Conservation (phyloP, 2,329 filamentous ascomycete genomes). For the Ampelomyces quisqualis region DNA sequence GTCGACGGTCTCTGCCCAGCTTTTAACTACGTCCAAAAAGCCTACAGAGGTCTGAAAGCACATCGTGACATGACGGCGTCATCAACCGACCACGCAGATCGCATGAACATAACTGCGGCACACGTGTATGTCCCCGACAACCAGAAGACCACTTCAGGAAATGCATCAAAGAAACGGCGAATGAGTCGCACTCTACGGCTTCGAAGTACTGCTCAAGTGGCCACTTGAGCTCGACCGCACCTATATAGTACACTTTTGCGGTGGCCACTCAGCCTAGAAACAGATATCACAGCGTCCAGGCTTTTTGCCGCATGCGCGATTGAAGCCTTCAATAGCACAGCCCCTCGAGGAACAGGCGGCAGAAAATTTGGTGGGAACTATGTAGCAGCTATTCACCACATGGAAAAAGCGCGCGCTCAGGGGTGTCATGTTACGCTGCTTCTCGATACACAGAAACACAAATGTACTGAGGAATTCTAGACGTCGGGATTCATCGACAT, state of each 20-base stretch:
- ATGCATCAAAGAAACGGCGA: constrained; percentile 28
- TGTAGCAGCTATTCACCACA: constrained; percentile 39
- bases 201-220: constrained; percentile 28
- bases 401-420: constrained; percentile 29
- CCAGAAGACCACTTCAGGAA: constrained; percentile 32
- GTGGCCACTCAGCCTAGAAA: constrained; percentile 33
- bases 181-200: constrained; percentile 28
- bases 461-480: constrained; percentile 42
- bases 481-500: constrained; percentile 41
- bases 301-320: constrained; percentile 34
- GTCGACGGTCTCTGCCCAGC: constrained; percentile 23
- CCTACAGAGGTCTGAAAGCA: constrained; percentile 26
- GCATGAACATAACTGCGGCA: constrained; percentile 29
- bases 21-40: constrained; percentile 27
- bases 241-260: constrained; percentile 31
- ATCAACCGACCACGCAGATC: constrained; percentile 34
- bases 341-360: constrained; percentile 36
- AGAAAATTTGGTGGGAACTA: constrained; percentile 45
- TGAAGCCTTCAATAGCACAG: constrained; percentile 41
- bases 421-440: constrained; percentile 41
- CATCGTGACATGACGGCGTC: constrained; percentile 17
- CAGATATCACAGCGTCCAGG: constrained; percentile 27
- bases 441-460: constrained; percentile 35
- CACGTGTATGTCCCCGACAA: constrained; percentile 36
- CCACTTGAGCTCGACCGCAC: constrained; percentile 25